A percentile compares a stretch with the other conserved stretches of the same genome.
These are phyloP conservation scores for Echria macrotheca DNA, from an alignment of 495 filamentous ascomycete genomes.

Conservation along the genomic window DNA sequence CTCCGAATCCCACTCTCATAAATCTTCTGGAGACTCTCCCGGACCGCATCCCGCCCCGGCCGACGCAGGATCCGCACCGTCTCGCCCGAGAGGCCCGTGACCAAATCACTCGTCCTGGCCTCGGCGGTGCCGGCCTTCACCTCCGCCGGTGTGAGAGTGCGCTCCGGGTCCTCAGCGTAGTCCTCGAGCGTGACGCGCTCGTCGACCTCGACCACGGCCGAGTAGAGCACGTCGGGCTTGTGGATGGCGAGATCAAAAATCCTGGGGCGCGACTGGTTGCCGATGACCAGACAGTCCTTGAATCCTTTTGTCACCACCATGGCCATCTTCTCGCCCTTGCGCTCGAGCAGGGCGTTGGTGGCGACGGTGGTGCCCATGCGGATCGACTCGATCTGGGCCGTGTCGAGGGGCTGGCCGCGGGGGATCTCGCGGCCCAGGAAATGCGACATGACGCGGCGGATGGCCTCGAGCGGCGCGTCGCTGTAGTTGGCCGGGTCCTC, in stretches of 20 bases:
- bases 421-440: constrained; percentile 73
- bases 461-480: constrained; percentile 87
- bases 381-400: constrained; percentile 74
- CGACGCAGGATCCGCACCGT: constrained; percentile 60
- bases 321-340: constrained; percentile 89
- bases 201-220: constrained; percentile 69
- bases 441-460: constrained; percentile 79
- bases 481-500: constrained; percentile 84
- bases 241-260: constrained; percentile 80
- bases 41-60: constrained; percentile 49
- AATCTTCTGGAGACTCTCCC: constrained; percentile 50
- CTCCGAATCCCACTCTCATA: constrained; percentile 61
- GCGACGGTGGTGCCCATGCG: constrained; percentile 90
- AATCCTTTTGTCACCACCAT: constrained; percentile 92
- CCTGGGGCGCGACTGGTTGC: constrained; percentile 75
- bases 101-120: constrained; percentile 46
- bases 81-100: constrained; percentile 64
- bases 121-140: constrained; percentile 41
- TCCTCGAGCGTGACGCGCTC: constrained; percentile 85
- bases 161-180: constrained; percentile 74
- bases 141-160: constrained; percentile 46
- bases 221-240: constrained; percentile 75
- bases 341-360: constrained; percentile 82
- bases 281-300: constrained; percentile 82
- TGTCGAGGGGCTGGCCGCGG: constrained; percentile 76